phyloP scores from a whole-genome alignment of 768 basidiomycete species.

The Auricularia sp. region DNA sequence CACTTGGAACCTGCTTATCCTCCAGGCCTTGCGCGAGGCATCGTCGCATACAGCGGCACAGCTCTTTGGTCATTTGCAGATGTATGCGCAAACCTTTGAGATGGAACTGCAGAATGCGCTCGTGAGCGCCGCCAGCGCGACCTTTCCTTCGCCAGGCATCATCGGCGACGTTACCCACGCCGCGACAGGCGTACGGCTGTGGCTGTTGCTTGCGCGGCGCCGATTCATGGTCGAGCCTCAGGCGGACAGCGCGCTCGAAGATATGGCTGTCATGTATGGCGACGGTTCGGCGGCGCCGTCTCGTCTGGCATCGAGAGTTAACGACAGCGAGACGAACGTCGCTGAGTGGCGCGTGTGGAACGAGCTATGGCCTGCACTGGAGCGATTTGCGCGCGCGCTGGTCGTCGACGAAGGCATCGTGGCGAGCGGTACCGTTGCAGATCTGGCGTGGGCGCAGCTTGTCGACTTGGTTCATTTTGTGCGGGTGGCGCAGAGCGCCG shows the following conservation, averaged over 20 bases:
- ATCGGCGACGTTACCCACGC: conserved; percentile 51
- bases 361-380: conserved; percentile 67
- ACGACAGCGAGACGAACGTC: conserved; percentile 10
- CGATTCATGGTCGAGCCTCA: not conserved
- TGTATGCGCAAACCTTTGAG: not conserved
- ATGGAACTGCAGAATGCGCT: conserved; percentile 19
- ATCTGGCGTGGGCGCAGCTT: conserved; percentile 40
- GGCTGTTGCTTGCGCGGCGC: conserved; percentile 51
- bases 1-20: conserved; percentile 55
- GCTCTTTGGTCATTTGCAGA: conserved; percentile 32
- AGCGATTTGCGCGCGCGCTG: conserved; percentile 14
- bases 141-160: not conserved
- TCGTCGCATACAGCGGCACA: conserved; percentile 27
- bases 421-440: conserved; percentile 10
- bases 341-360: conserved; percentile 51
- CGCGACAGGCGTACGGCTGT: conserved; percentile 59
- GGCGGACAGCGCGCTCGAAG: conserved; percentile 1
- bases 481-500: conserved; percentile 26
- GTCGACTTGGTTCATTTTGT: conserved; percentile 12
- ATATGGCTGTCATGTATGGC: conserved; percentile 1
- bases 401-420: not conserved
- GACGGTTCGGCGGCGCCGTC: not conserved
- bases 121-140: conserved; percentile 27
- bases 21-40: conserved; percentile 41
- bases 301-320: not conserved